Base-by-base conservation (phyloP, 805 yeast species). In the Ogataea wickerhamii region DNA sequence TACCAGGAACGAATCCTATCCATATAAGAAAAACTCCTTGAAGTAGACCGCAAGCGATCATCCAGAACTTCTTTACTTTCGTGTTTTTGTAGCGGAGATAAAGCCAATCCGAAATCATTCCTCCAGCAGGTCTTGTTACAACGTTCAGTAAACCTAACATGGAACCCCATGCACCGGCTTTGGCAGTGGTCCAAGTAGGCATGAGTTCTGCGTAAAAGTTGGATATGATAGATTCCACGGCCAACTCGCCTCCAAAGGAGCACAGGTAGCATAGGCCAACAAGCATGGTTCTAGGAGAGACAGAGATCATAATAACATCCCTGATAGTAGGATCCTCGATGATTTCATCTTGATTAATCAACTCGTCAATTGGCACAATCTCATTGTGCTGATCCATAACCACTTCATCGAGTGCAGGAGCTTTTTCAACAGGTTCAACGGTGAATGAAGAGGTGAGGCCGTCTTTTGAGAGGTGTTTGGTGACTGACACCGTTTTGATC, bases 11-110 rank as follows among this genome's bases (percentile, higher is more conserved):
- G 4, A 61, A 45, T 2, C 68, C 68, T 29, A 63, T 62, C 60
- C 65, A 62, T 5, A 64, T 38, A 32, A 62, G 42, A 36, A 64
- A 64, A 4, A 63, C 42, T 2, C 68, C 67, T 41, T 60, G 47
- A 44, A 58, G 37, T 14, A 56, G 43, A 18, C 64, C 60, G 37
- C 58, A 55, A 14, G 45, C 34, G 11, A 55, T 20, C 48, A 59
- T 47, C 66, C 66, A 61, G 36, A 49, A 54, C 44, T 61, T 62
- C 37, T 64, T 63, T 10, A 49, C 61, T 36, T 49, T 48, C 4
- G 61, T 57, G 4, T 62, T 52, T 19, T 51, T 48, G 49, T 52
- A 60, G 6, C 44, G 37, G 6, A 25, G 31, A 40, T 60, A 63
- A n/a, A 62, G 45, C 2, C 44, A 19, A 41, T 63, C 67, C 12